Percentiles rank a stretch among this genome's conserved stretches.
Evolutionary conservation across 768 basidiomycete genomes (phyloP).

Genomic region (Psilocybe tampanensis): DNA sequence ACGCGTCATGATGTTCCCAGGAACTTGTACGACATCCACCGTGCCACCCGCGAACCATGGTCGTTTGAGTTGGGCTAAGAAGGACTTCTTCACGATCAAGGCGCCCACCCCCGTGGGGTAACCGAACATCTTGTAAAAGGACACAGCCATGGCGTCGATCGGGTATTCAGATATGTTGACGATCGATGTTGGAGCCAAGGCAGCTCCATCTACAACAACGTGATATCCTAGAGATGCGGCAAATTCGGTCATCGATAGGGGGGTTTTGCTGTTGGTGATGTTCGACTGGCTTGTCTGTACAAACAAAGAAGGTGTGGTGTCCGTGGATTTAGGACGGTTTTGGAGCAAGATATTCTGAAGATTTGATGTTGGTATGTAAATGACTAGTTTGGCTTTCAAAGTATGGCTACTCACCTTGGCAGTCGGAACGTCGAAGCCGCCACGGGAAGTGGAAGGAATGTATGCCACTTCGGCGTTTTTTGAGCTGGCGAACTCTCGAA

Average conservation of each 20-base stretch:
- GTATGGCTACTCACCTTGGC: conserved; percentile 55
- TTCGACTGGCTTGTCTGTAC: conserved; percentile 84
- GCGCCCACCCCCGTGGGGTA: conserved; percentile 87
- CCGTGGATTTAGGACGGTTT: conserved; percentile 46
- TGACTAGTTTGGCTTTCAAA: background rate
- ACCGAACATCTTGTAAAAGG: conserved; percentile 92
- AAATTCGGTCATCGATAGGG: conserved; percentile 63
- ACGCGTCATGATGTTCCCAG: conserved; percentile 68
- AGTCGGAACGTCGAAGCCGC: conserved; percentile 60
- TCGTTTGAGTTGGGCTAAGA: conserved; percentile 59
- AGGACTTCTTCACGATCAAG: conserved; percentile 71
- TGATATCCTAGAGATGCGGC: conserved; percentile 72
- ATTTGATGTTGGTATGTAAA: conserved; percentile 3
- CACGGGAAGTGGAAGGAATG: conserved; percentile 61
- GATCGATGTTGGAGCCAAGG: conserved; percentile 70
- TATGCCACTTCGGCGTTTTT: conserved; percentile 63
- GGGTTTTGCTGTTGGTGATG: conserved; percentile 73
- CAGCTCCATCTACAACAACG: conserved; percentile 82
- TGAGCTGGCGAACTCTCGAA: conserved; percentile 66
- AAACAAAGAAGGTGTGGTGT: conserved; percentile 60
- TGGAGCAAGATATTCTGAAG: conserved; percentile 55
- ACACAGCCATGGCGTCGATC: conserved; percentile 82
- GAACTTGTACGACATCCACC: conserved; percentile 83
- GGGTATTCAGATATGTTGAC: conserved; percentile 67
- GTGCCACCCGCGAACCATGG: conserved; percentile 89